phyloP scores from a whole-genome alignment of 352 stramenopile species.

The Albugo laibachii region DNA sequence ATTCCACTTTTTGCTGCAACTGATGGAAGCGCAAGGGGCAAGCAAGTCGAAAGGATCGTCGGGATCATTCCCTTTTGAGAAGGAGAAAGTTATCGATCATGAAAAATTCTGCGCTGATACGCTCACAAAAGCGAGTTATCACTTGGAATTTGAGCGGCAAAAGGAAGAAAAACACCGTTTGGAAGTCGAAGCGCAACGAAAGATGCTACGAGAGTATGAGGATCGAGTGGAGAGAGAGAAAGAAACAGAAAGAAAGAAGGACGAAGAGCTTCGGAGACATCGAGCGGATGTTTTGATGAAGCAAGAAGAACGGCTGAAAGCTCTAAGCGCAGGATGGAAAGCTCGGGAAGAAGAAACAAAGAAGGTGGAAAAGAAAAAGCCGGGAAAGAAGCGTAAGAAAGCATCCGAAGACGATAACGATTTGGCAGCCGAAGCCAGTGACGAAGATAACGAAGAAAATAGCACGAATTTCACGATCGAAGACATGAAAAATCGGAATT shows the following conservation, averaged over 20 bases:
- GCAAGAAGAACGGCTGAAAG: conserved; percentile 66
- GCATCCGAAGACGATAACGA: conserved; percentile 36
- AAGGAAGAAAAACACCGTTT: conserved; percentile 67
- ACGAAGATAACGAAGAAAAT: conserved; percentile 37
- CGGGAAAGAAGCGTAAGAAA: conserved; percentile 50
- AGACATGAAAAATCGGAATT: conserved; percentile 80
- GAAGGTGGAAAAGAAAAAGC: conserved; percentile 55
- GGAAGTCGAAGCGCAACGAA: conserved; percentile 64
- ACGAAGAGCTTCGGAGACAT: conserved; percentile 38
- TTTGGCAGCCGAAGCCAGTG: conserved; percentile 26
- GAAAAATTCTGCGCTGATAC: conserved; percentile 77
- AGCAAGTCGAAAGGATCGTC: conserved; percentile 39
- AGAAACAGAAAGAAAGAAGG: conserved; percentile 19
- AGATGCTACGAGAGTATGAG: conserved; percentile 65
- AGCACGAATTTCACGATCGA: conserved; percentile 61
- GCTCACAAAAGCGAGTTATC: conserved; percentile 69
- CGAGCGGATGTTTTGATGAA: conserved; percentile 53
- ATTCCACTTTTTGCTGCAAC: conserved; percentile 61
- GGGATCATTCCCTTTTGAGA: conserved; percentile 45
- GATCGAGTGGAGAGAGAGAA: conserved; percentile 49
- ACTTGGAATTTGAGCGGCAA: conserved; percentile 79
- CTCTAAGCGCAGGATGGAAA: conserved; percentile 65
- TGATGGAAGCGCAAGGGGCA: conserved; percentile 23
- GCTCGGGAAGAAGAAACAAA: conserved; percentile 64
- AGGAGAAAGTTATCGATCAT: conserved; percentile 74